Conservation (phyloP, 176 grass and related monocot genomes). For the Elymus sibiricus region DNA sequence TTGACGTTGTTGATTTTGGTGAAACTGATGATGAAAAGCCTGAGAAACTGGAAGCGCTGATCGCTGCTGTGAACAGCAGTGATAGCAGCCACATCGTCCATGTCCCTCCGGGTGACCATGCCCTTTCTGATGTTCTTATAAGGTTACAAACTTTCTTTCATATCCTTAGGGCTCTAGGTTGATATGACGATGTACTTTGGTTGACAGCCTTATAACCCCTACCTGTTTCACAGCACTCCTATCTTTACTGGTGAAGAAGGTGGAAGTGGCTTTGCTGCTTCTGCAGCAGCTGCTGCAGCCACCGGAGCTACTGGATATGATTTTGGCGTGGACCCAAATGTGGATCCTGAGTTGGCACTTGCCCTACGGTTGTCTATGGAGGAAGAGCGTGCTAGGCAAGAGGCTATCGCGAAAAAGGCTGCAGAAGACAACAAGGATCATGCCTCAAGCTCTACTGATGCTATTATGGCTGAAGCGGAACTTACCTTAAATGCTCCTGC, state of each 20-base stretch:
- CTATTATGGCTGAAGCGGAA: constrained; percentile 62
- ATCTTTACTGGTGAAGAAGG: constrained; percentile 97
- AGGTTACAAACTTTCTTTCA: constrained; percentile 41
- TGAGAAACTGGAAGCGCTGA: constrained; percentile 80
- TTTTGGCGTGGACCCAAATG: constrained; percentile 97
- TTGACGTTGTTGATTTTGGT: constrained; percentile 98
- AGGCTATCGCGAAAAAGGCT: constrained; percentile 75
- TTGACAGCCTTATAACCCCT: constrained; percentile 5
- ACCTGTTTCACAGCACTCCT: constrained; percentile 67
- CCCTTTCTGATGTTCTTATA: constrained; percentile 93
- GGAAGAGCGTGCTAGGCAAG: constrained; percentile 93
- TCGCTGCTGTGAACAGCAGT: constrained; percentile 74
- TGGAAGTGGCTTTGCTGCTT: constrained; percentile 91
- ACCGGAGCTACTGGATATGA: constrained; percentile 86
- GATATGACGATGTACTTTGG: background rate
- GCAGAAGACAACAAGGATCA: constrained; percentile 45
- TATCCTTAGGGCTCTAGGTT: background rate
- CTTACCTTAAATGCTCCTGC: constrained; percentile 34
- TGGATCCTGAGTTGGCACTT: constrained; percentile 90
- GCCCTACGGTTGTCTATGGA: constrained; percentile 97
- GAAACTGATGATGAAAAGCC: constrained; percentile 87
- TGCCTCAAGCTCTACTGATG: constrained; percentile 47
- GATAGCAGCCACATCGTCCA: constrained; percentile 96
- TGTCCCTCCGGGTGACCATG: constrained; percentile 62
- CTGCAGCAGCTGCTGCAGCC: constrained; percentile 86